These are phyloP conservation scores for Scutellaria barbata DNA, from an alignment of 257 asterid species.

Conservation along the genomic window DNA sequence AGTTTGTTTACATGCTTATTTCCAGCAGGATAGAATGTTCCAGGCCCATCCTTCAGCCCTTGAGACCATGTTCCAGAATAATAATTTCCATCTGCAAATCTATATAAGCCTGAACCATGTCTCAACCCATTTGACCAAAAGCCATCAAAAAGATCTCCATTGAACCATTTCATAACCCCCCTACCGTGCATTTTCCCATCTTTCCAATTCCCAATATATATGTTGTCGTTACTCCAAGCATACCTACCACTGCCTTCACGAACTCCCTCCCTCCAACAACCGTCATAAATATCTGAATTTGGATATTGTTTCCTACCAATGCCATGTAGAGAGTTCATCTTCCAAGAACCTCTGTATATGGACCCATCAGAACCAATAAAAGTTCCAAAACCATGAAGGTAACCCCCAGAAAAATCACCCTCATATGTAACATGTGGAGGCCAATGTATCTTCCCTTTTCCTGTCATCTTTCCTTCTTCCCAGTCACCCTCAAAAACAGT, in stretches of 20 bases:
- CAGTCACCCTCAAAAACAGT: conserved; percentile 86
- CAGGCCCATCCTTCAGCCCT: conserved; percentile 88
- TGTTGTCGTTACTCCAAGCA: conserved; percentile 72
- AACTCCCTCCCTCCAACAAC: conserved; percentile 91
- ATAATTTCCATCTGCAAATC: conserved; percentile 81
- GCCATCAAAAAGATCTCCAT: conserved; percentile 88
- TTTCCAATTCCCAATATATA: conserved; percentile 90
- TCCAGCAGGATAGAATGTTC: conserved; percentile 84
- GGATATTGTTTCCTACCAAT: conserved; percentile 83
- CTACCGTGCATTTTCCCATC: conserved; percentile 77
- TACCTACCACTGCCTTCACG: conserved; percentile 95
- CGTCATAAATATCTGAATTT: conserved; percentile 83
- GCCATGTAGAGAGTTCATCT: conserved; percentile 86
- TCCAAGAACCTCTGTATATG: conserved; percentile 82
- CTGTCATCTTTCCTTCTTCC: conserved; percentile 91
- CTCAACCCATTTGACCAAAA: conserved; percentile 81
- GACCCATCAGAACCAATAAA: conserved; percentile 76
- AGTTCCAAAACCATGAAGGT: conserved; percentile 86
- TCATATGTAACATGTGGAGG: conserved; percentile 77
- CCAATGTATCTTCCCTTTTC: conserved; percentile 86
- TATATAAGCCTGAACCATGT: conserved; percentile 83
- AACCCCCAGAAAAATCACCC: conserved; percentile 88
- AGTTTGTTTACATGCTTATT: conserved; percentile 49
- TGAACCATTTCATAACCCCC: conserved; percentile 91
- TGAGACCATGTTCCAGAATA: conserved; percentile 93